Conservation (phyloP, 495 filamentous ascomycete species). For the Apiosordaria backusii region DNA sequence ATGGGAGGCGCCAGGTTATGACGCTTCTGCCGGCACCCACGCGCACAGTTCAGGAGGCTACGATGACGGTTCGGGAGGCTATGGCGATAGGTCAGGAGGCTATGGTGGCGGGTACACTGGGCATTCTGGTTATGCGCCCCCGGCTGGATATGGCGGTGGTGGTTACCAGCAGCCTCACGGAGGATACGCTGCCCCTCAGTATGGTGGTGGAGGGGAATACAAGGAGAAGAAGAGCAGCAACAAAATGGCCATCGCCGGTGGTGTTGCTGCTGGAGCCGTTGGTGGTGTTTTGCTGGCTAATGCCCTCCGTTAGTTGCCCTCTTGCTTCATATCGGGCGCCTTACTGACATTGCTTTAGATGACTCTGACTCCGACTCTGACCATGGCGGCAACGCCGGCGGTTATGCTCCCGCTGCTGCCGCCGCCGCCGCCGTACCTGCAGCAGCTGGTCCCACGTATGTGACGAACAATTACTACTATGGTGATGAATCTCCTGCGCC, state of each 20-base stretch:
- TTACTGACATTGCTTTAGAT: conserved; percentile 19
- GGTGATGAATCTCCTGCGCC: conserved; percentile 11
- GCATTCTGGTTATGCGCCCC: conserved; percentile 4
- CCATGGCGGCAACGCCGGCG: conserved; percentile 11
- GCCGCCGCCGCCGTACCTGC: conserved; percentile 8
- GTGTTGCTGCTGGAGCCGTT: conserved; percentile 53
- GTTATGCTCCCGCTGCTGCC: conserved; percentile 7
- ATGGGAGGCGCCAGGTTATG: conserved; percentile 53
- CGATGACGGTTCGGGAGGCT: neutral
- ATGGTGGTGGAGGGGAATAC: conserved; percentile 32
- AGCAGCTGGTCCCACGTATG: conserved; percentile 21
- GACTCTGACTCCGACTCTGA: conserved; percentile 30
- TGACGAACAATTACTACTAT: conserved; percentile 29
- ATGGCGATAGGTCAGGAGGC: neutral
- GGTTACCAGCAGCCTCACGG: conserved; percentile 15
- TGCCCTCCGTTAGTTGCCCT: conserved; percentile 46
- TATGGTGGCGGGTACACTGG: conserved; percentile 10
- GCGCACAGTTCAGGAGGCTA: conserved; percentile 8
- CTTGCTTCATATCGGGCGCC: neutral
- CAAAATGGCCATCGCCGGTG: conserved; percentile 49
- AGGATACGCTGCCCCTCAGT: conserved; percentile 15
- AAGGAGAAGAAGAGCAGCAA: conserved; percentile 42
- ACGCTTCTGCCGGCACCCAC: conserved; percentile 17
- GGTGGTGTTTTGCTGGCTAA: conserved; percentile 56
- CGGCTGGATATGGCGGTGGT: neutral